Conservation (phyloP, 2,329 filamentous ascomycete genomes). For the Beauveria australis region DNA sequence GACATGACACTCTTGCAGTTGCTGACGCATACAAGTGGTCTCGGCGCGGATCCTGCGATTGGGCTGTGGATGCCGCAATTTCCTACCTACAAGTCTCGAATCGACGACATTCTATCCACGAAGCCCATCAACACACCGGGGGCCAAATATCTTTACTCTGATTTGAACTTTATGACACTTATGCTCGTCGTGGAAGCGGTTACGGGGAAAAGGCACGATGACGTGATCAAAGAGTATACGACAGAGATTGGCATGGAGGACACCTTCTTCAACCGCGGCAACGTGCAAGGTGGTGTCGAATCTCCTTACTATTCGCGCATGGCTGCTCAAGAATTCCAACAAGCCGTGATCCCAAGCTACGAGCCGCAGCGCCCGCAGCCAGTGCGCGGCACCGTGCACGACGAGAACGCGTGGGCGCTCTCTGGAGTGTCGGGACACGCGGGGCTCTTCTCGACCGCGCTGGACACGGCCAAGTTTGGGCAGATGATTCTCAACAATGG, state of each 20-base stretch:
- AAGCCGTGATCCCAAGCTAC: conserved; percentile 19
- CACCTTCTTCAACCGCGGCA: conserved; percentile 27
- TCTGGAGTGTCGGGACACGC: conserved; percentile 27
- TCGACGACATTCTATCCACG: conserved; percentile 20
- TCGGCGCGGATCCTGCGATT: conserved; percentile 21
- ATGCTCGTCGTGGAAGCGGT: conserved; percentile 22
- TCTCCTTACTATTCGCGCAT: conserved; percentile 19
- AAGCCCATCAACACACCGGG: conserved; percentile 20
- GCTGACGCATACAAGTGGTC: conserved; percentile 26
- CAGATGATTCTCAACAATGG: conserved; percentile 31
- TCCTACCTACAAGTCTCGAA: conserved; percentile 16
- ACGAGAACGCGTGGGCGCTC: conserved; percentile 28
- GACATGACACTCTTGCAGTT: conserved; percentile 26
- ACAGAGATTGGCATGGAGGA: conserved; percentile 20
- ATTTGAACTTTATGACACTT: conserved; percentile 27
- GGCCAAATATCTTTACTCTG: conserved; percentile 24
- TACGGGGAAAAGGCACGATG: conserved; percentile 19
- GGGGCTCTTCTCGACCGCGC: conserved; percentile 26
- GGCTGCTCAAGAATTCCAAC: conserved; percentile 25
- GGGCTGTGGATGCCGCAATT: conserved; percentile 18
- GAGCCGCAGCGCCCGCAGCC: conserved; percentile 28
- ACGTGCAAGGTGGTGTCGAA: conserved; percentile 19
- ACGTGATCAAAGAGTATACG: conserved; percentile 20
- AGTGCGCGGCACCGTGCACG: conserved; percentile 28
- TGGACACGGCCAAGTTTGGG: conserved; percentile 23